Evolutionary conservation across 2,329 filamentous ascomycete species (phyloP).

Genomic region (Hortaea werneckii): DNA sequence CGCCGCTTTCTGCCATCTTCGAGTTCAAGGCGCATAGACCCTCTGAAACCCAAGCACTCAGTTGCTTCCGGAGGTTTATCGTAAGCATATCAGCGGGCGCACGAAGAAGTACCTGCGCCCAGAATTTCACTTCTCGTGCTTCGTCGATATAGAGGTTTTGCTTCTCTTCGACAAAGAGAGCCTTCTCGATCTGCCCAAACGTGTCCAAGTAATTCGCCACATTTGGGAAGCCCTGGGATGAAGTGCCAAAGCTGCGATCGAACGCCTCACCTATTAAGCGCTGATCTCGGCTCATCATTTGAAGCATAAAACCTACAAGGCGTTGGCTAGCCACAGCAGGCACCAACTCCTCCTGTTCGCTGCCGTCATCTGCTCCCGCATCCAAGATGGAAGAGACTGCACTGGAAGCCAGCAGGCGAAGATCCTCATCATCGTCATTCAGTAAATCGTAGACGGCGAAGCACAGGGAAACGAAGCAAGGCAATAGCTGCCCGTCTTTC

Average conservation of each 20-base stretch:
- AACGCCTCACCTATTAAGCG: slow-evolving; percentile 9
- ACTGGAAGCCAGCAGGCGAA: slow-evolving; percentile 55
- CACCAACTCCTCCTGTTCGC: slow-evolving; percentile 25
- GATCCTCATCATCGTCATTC: slow-evolving; percentile 86
- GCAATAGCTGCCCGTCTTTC: too few species aligned
- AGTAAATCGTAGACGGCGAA: slow-evolving; percentile 64
- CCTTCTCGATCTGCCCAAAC: slow-evolving; percentile 41
- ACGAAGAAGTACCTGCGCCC: slow-evolving; percentile 45
- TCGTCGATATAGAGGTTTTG: slow-evolving; percentile 88
- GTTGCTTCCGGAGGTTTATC: slow-evolving; percentile 11
- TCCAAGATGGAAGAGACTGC: slow-evolving; percentile 40
- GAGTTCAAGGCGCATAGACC: slow-evolving; percentile 39
- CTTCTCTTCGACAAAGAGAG: slow-evolving; percentile 79
- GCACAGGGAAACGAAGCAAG: slow-evolving; percentile 26
- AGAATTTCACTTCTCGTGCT: slow-evolving; percentile 60
- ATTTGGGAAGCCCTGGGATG: background rate
- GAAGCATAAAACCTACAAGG: slow-evolving; percentile 25
- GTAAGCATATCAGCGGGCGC: slow-evolving; percentile 20
- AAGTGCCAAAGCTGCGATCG: slow-evolving; percentile 12
- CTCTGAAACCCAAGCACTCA: slow-evolving; percentile 38
- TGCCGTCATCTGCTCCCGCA: slow-evolving; percentile 8
- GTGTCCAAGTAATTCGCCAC: slow-evolving; percentile 8
- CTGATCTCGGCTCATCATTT: slow-evolving; percentile 6
- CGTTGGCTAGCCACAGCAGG: slow-evolving; percentile 40
- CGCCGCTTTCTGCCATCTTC: slow-evolving; percentile 30